Evolutionary conservation across 2,329 filamentous ascomycete species (phyloP), one percentile per base, ranked within the genome.

Genomic region (Dactylellina sp.): DNA sequence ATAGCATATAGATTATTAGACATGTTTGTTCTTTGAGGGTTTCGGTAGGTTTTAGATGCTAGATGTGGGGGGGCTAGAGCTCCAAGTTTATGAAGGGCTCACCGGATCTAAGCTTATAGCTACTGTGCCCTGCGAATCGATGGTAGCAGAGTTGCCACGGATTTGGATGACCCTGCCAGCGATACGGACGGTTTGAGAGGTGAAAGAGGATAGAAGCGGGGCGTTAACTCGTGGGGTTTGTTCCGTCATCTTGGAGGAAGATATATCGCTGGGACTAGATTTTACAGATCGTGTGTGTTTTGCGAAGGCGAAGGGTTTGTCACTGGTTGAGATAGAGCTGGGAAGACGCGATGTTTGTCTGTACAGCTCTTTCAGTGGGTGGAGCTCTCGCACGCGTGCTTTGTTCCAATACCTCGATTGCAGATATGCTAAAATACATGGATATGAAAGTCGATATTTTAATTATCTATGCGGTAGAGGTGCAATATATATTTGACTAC

Each of bases 101-200:
- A 93, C 91, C 56, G 89, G 85, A 80, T 91, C 93, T 76, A 98
- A 81, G 16, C 90, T 83, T 1, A 92, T 84, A 0, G 89, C 91
- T 24, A 97, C 87, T 20, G 88, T 86, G 0, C 94, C 94, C 24
- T 88, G 89, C 4, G 92, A 89, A 66, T 97, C 92, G 28, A 98
- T 86, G 4, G 88, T 88, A 0, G 93, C 94, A 56, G 87, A 86
- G 59, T 95, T 91, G 77, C 93, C 93, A 57, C 89, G 89, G 22
- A 98, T 85, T 79, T 95, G 89, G 2, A 87, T 86, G 50, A 98
- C 93, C 79, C 90, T 93, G 79, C 95, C 95, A 3, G 96, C 85
- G 63, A 98, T 85, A 78, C 93, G 93, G 75, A 98, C 91, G 75
- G 91, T 91, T 76, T 87, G 86, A 77, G 85, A 85, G 77, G 89